Base-by-base conservation (phyloP, 352 stramenopile species). In the Globisporangium camurandrum region DNA sequence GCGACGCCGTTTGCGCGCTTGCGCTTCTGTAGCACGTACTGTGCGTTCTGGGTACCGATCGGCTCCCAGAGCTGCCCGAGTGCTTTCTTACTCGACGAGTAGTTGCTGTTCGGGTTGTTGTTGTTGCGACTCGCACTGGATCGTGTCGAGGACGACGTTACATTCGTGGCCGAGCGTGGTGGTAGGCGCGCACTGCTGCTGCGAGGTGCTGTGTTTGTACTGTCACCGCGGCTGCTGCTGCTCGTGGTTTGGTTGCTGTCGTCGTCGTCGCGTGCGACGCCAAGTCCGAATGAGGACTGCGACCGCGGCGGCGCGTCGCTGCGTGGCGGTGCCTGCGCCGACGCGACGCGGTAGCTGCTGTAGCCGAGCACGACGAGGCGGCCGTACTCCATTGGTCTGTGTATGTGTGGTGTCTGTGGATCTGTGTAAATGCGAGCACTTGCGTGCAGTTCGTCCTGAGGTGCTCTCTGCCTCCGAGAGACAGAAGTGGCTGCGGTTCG, bases 331-430 rank as follows among this genome's bases (percentile, higher is more conserved):
- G 31, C 17, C 12, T 34, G 60, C 31, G 68, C 66, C 51, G 68
- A 67, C 40, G 73, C 76, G 28, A 88, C 73, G 49, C 73, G 75
- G 66, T 91, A 91, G 75, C 75, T 86, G 66, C 76, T 91, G 61
- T 91, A 91, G 54, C 80, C 80, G 16, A 91, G 63, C 61, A 91
- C 80, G 5, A 91, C 77, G 38, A 91, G 69, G n/a, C 78, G 75
- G 34, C 80, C 80, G 61, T 91, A 91, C 61, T 89, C 77, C 71
- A 88, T 85, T 14, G 41, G 19, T 30, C 11, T 19, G 33, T 39
- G 33, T 4, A 20, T 12, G 9, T 39, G 14, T 7, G n/a, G 33
- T 34, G 30, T 34, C 33, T 41, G 36, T 41, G 17, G 22, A 20
- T 22, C 4, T n/a, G 36, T n/a, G 36, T 22, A 3, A 7, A n/a